Conservation (phyloP, 2,329 filamentous ascomycete genomes). For the Colletotrichum spinosum region DNA sequence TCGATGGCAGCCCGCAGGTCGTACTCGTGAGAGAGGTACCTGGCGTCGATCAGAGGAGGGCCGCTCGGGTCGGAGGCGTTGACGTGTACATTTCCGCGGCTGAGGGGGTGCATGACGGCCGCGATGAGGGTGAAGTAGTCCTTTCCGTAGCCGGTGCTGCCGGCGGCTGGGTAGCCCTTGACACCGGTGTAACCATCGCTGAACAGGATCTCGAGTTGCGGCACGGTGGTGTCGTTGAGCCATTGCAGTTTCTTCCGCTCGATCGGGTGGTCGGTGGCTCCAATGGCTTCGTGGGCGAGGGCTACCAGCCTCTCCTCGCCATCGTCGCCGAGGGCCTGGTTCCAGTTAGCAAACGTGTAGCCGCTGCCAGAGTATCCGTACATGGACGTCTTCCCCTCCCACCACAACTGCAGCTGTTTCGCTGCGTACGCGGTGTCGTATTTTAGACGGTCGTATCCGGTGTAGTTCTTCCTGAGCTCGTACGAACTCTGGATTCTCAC, state of each 20-base stretch:
- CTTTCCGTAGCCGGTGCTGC: constrained; percentile 43
- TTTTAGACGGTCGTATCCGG: constrained; percentile 44
- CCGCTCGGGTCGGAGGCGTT: constrained; percentile 45
- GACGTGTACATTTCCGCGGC: constrained; percentile 48
- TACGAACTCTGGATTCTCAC: constrained; percentile 48
- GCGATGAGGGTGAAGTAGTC: constrained; percentile 44
- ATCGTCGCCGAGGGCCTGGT: too few species aligned
- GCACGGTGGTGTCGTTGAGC: constrained; percentile 45
- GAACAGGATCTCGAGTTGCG: constrained; percentile 57
- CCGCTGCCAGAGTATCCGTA: too few species aligned
- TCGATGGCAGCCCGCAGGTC: constrained; percentile 44
- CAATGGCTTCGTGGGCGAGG: too few species aligned
- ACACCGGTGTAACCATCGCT: constrained; percentile 57
- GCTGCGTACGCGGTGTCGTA: too few species aligned
- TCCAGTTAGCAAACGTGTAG: too few species aligned
- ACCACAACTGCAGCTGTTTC: too few species aligned
- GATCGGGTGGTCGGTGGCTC: too few species aligned
- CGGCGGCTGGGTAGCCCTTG: constrained; percentile 47
- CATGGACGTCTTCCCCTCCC: too few species aligned
- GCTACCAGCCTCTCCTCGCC: too few species aligned
- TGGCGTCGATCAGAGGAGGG: constrained; percentile 48
- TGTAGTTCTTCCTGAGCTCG: constrained; percentile 46
- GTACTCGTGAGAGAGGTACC: constrained; percentile 41
- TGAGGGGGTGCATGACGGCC: constrained; percentile 46
- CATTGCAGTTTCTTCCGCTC: too few species aligned